These are phyloP conservation scores for Fusarium sp. DNA, from an alignment of 2,329 filamentous ascomycete genomes.

Conservation along the genomic window DNA sequence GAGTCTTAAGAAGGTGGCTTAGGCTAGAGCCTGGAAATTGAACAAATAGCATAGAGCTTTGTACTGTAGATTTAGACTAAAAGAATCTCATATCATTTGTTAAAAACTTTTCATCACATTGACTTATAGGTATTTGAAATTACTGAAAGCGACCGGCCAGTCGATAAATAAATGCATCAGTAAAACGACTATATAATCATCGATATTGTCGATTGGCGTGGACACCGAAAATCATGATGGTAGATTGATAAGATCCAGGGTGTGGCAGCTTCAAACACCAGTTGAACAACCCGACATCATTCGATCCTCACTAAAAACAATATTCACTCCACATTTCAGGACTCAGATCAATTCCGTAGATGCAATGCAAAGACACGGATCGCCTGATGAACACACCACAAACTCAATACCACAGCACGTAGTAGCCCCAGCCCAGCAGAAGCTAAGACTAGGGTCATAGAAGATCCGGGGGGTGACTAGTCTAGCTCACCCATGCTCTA, in stretches of 20 bases:
- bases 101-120: not conserved
- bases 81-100: not conserved
- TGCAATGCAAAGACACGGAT: not conserved
- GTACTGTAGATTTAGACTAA: not conserved
- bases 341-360: not conserved
- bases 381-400: not conserved
- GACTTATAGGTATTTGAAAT: not conserved
- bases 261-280: too few species aligned
- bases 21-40: too few species aligned
- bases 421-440: not conserved
- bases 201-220: too few species aligned
- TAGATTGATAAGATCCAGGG: accelerated
- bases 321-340: accelerated
- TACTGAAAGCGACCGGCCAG: not conserved
- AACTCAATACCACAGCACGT: not conserved
- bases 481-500: not conserved
- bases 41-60: not conserved
- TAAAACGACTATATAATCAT: accelerated
- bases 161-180: not conserved
- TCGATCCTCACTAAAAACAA: too few species aligned
- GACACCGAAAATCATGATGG: accelerated
- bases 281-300: accelerated
- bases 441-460: not conserved
- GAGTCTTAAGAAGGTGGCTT: conserved; percentile 16
- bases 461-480: not conserved